Percentiles rank a stretch among this genome's conserved stretches.
These are phyloP conservation scores for Casuarina equisetifolia DNA, from an alignment of 306 rosid genomes.

Conservation along the genomic window DNA sequence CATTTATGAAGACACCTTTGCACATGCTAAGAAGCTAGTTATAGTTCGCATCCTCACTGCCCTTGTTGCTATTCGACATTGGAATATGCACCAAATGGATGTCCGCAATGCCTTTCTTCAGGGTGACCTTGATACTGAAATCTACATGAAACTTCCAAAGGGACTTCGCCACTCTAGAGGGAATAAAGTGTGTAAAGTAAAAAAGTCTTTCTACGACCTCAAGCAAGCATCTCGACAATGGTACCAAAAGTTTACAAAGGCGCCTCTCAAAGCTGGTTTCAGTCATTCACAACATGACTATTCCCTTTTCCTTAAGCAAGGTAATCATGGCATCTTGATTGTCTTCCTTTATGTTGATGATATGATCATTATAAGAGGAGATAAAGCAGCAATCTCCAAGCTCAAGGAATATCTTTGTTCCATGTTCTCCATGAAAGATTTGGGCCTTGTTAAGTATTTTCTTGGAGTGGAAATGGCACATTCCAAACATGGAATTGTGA, in stretches of 20 bases:
- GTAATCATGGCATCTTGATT: too few species aligned
- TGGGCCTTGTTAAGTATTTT: not conserved
- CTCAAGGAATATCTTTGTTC: not conserved
- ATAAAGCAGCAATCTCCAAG: not conserved
- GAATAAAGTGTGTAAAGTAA: not conserved
- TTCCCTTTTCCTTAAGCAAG: not conserved
- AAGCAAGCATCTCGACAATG: not conserved
- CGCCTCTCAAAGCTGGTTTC: not conserved
- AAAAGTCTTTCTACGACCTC: not conserved
- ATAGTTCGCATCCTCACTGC: too few species aligned
- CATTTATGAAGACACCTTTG: too few species aligned
- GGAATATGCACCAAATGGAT: too few species aligned
- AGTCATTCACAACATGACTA: not conserved
- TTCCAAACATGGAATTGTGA: not conserved
- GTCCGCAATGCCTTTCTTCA: not conserved
- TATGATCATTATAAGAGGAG: not conserved
- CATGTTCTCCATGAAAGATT: not conserved
- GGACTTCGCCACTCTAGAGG: rapidly evolving
- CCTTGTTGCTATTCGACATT: too few species aligned
- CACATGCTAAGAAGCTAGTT: too few species aligned
- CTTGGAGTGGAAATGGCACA: not conserved
- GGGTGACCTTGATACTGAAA: not conserved
- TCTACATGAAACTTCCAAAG: not conserved
- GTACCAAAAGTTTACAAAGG: not conserved
- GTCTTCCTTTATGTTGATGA: not conserved